These are phyloP conservation scores for Aspergillus diversus DNA, from an alignment of 495 filamentous ascomycete species.

Conservation along the genomic window DNA sequence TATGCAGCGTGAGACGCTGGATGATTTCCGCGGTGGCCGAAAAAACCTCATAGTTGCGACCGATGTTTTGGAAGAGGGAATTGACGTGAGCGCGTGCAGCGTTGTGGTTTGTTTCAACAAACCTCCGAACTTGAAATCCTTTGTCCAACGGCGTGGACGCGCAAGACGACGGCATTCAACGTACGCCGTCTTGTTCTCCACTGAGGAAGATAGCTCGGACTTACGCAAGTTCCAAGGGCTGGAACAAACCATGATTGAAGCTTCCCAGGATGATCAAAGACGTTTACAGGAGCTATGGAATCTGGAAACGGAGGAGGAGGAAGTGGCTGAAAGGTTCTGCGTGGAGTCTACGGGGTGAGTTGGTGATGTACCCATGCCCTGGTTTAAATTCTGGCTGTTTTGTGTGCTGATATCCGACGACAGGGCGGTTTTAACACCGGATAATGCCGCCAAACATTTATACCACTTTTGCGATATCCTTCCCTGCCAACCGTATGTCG, in stretches of 20 bases:
- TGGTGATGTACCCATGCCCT: background rate
- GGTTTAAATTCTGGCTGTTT: background rate
- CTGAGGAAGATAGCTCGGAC: conserved; percentile 38
- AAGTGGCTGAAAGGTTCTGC: conserved; percentile 47
- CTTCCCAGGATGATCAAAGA: conserved; percentile 73
- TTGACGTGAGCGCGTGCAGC: conserved; percentile 86
- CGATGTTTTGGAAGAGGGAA: conserved; percentile 87
- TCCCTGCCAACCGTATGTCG: conserved; percentile 57
- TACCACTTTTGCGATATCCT: conserved; percentile 79
- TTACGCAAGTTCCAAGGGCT: conserved; percentile 60
- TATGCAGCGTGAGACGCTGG: conserved; percentile 62
- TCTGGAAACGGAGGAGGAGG: conserved; percentile 53
- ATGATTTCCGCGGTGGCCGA: conserved; percentile 67
- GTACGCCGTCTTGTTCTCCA: conserved; percentile 66
- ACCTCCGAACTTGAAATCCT: conserved; percentile 78
- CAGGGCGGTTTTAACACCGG: conserved; percentile 75
- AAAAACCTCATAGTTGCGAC: conserved; percentile 84
- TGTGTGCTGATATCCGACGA: conserved; percentile 7
- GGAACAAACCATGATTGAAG: conserved; percentile 72
- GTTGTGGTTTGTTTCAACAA: conserved; percentile 84
- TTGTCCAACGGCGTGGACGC: conserved; percentile 85
- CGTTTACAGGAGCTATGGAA: conserved; percentile 46
- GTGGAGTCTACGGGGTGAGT: conserved; percentile 58
- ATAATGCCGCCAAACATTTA: conserved; percentile 74
- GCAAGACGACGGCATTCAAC: conserved; percentile 74